Evolutionary conservation across 192 early-diverging fungal genomes (phyloP), one percentile per base, ranked within the genome.

Genomic region (Obelidium mucronatum): DNA sequence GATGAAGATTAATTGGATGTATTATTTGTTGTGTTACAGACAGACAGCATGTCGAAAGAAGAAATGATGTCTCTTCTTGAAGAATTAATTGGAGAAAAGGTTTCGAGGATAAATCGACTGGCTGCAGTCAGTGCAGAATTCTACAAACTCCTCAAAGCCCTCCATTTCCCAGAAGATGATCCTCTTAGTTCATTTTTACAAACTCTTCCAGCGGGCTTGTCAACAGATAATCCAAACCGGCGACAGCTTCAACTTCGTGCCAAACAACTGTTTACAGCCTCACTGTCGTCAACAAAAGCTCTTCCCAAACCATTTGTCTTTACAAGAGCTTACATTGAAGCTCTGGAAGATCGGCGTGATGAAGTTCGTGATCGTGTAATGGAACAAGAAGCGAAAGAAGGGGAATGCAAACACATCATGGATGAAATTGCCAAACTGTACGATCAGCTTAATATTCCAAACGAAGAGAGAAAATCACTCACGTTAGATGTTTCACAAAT

Each of bases 41-140:
- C 56, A 59, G 56, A 59, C 56, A 24, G 24, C 11, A 30, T 31
- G n/a, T 37, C 31, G 11, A 30, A 33, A 64, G 31, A 0, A 6
- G 61, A 64, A 64, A 37, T 64, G 36, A 19, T 64, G 61, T 6
- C 61, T 13, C 31, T 39, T 22, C 61, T 64, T 3, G 61, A 64
- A 39, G 61, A 64, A 11, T 64, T 64, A 1, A 64, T 64, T 64
- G 61, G 61, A 5, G 61, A 64, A 64, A 64, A 64, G 24, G 61
- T 64, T 5, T 36, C 61, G 17, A 33, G 61, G 17, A 39, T 64
- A 4, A 64, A 64, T 37, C 61, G 61, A 11, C 34, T 64, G 17
- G 61, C 61, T 0, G 61, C 61, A 37, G 61, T 64, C 31, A 17
- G 31, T 17, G 31, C 61, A 19, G 61, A 64, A 39, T 64, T 64